Evolutionary conservation across 371 early-diverging fungal genomes (phyloP), one percentile per base, ranked within the genome.

Genomic region (Blakeslea trispora): DNA sequence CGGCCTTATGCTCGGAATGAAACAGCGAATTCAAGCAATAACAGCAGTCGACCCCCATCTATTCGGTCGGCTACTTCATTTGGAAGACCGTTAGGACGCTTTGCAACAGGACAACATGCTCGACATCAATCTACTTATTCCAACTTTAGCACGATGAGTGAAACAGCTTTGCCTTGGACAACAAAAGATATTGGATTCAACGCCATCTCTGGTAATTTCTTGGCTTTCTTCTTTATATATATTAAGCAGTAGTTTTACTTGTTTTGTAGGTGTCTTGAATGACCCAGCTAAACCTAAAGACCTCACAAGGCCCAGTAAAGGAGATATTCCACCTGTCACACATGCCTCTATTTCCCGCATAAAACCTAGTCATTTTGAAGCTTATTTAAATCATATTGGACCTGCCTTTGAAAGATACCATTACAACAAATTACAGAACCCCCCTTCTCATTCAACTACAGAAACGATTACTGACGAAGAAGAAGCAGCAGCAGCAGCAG

Each of bases 301-400:
- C 3, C 34, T 71, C 8, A 44, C 64, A 21, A 79, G 76, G 55
- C 81, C 84, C 8, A 77, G 72, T 35, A 81, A 81, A 54, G 64
- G 66, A 15, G 91, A 90, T 47, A 81, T 89, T 45, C 87, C 91
- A 31, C 76, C 86, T 5, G 88, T 90, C 3, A 64, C 84, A 5
- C 84, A 81, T 40, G 84, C 85, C 10, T 70, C 83, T 32, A 85
- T 89, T 51, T 81, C 85, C 18, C 77, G 76, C 55, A 79, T 88
- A 15, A 81, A 79, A 45, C 59, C 71, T 31, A 69, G 71, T 24
- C 88, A 89, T 56, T 91, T 90, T 74, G 86, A 85, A 54, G 68
- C 60, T 24, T 91, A 91, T 50, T 57, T 91, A 19, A 74, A 69
- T 7, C 77, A 81, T 23, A 84, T 88, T 21, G 65, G 73, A 0